Base-by-base conservation (phyloP, 768 basidiomycete species). In the Podaxis sp. region DNA sequence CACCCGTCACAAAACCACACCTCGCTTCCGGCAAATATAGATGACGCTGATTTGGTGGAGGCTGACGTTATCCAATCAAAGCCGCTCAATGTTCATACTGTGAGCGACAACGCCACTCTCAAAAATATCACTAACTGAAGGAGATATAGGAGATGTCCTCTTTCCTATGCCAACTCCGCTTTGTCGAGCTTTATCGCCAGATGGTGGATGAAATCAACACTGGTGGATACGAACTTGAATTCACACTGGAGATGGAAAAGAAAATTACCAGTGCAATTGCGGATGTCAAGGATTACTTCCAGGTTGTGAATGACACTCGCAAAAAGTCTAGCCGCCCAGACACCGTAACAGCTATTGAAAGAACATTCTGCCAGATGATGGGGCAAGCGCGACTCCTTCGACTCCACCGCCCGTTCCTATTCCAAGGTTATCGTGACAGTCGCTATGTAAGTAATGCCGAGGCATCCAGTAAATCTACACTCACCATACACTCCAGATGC, bases 1-100 rank as follows among this genome's bases (percentile, higher is more conserved):
- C 71, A 72, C 52, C 71, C 71, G 29, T 66, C 65, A 25, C 71
- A 72, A 57, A 72, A 72, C 58, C 71, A 69, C 43, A 72, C 71
- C 17, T 68, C 67, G 2, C 65, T 65, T 47, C 71, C 71, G 33
- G 66, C 67, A 7, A 72, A 72, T 54, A 63, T 72, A 37, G 66
- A 72, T 63, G 71, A 72, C 43, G 46, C 15, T 40, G 71, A 72
- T 46, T 65, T 72, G 12, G 66, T 65, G 1, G 71, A 72, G 15
- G 66, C 67, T 2, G 59, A 63, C 15, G 55, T 55, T 25, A 58
- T 59, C 8, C 57, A 63, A 29, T 55, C 67, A 49, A 59, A 67
- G 38, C 61, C 69, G 25, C 53, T 58, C 12, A 63, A 70, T 49
- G 52, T 59, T 47, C 69, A 71, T 49, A 71, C 70, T 15, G 69